Conservation (phyloP, 352 stramenopile species). For the Phytophthora melonis region DNA sequence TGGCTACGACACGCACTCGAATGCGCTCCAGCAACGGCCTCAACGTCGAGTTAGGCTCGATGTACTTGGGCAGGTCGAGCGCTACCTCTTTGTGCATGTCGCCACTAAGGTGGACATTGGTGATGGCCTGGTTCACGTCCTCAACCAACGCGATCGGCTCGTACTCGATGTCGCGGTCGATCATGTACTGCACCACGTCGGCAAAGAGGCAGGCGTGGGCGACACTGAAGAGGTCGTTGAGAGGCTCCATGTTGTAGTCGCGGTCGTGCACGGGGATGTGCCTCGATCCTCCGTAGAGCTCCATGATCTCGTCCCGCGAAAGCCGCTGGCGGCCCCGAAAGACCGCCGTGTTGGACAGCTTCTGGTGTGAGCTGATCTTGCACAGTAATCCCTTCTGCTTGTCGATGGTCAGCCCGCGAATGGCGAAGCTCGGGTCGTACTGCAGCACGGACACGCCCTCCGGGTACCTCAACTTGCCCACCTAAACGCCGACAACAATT, state of each 20-base stretch:
- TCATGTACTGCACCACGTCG: conserved; percentile 94
- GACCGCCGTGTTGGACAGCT: conserved; percentile 83
- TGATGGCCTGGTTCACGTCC: conserved; percentile 90
- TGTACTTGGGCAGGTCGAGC: conserved; percentile 83
- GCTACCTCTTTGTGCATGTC: conserved; percentile 94
- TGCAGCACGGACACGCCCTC: conserved; percentile 74
- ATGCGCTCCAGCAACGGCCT: conserved; percentile 86
- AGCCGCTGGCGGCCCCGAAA: conserved; percentile 90
- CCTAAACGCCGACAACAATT: conserved; percentile 21
- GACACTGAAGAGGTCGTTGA: conserved; percentile 96
- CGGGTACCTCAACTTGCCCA: conserved; percentile 88
- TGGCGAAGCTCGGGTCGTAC: conserved; percentile 93
- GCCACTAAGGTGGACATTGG: conserved; percentile 91
- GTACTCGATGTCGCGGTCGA: conserved; percentile 91
- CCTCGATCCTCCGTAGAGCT: conserved; percentile 90
- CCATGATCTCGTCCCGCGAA: conserved; percentile 80
- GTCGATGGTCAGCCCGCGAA: conserved; percentile 94
- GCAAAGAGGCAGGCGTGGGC: conserved; percentile 95
- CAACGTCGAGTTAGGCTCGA: conserved; percentile 90
- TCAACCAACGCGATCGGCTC: conserved; percentile 89
- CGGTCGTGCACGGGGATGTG: conserved; percentile 86
- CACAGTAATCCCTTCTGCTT: conserved; percentile 93
- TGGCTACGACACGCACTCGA: conserved; percentile 28
- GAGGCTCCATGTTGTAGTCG: conserved; percentile 89
- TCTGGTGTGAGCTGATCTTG: conserved; percentile 95